phyloP scores from a whole-genome alignment of 257 asterid genomes.

The Nicotiana undulata region DNA sequence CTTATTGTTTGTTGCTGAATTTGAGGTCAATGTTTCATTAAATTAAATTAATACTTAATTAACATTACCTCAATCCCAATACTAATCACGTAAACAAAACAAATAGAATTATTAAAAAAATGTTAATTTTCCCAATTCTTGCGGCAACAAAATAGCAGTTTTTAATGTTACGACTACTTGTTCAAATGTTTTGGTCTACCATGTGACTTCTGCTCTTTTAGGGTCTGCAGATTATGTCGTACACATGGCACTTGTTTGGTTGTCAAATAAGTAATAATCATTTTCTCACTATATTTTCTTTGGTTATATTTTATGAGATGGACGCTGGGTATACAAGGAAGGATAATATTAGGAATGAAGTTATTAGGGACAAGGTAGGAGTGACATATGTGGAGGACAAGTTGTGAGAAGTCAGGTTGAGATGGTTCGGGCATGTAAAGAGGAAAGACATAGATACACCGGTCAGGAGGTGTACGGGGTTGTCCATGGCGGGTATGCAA shows the following conservation, averaged over 20 bases:
- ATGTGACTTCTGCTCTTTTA: conserved; percentile 44
- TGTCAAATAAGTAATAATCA: background rate
- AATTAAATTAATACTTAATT: background rate
- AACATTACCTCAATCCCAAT: conserved; percentile 7
- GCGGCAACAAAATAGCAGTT: conserved; percentile 32
- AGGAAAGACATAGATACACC: too few species aligned
- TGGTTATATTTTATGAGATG: background rate
- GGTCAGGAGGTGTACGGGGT: too few species aligned
- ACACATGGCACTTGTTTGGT: background rate
- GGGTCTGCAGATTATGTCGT: conserved; percentile 13
- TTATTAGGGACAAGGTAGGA: too few species aligned
- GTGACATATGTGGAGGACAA: too few species aligned
- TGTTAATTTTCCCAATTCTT: conserved; percentile 21
- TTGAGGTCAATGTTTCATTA: conserved; percentile 9
- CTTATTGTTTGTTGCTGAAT: conserved; percentile 13
- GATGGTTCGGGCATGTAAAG: too few species aligned
- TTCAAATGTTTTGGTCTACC: conserved; percentile 37
- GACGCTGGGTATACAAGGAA: too few species aligned
- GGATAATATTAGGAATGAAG: too few species aligned
- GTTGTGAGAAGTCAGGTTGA: too few species aligned
- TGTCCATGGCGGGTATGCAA: too few species aligned
- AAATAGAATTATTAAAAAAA: background rate
- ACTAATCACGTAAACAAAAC: background rate
- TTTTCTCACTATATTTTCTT: background rate
- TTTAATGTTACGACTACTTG: conserved; percentile 14